Conservation (phyloP, 164 flowering plant genomes). For the Warburgia ugandensis region DNA sequence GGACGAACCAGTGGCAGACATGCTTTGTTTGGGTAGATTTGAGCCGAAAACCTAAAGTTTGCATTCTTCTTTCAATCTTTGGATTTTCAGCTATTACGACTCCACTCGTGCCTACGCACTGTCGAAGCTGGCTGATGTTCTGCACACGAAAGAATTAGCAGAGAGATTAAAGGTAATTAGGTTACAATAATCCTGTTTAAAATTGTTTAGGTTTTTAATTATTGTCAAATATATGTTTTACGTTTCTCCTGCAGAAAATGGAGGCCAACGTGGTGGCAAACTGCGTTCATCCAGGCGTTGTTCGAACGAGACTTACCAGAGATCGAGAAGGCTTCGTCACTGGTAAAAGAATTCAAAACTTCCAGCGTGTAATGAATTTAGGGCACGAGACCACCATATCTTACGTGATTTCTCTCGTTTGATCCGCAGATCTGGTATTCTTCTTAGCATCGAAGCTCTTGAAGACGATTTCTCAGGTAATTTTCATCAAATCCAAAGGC, state of each 20-base stretch:
- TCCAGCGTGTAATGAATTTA: background rate
- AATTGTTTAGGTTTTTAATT: slow-evolving; percentile 12
- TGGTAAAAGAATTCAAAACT: slow-evolving; percentile 26
- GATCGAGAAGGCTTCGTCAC: slow-evolving; percentile 88
- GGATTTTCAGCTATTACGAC: slow-evolving; percentile 47
- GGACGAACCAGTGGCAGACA: background rate
- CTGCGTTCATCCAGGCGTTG: slow-evolving; percentile 92
- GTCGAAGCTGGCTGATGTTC: slow-evolving; percentile 88
- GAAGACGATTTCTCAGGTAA: slow-evolving; percentile 91
- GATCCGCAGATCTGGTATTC: slow-evolving; percentile 31
- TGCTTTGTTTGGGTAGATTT: no score
- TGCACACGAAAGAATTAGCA: slow-evolving; percentile 78
- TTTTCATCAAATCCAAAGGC: background rate
- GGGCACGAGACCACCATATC: no score
- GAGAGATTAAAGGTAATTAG: slow-evolving; percentile 51
- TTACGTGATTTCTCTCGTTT: background rate
- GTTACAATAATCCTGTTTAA: background rate
- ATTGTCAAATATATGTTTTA: background rate
- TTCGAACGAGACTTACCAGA: slow-evolving; percentile 85
- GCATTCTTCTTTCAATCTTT: background rate
- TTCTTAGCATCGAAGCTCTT: slow-evolving; percentile 76
- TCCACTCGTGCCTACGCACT: slow-evolving; percentile 91
- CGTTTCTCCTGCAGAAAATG: slow-evolving; percentile 44
- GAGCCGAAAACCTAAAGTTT: background rate
- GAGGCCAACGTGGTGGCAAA: slow-evolving; percentile 81